Conservation (phyloP, 2,329 filamentous ascomycete species). For the Colletotrichum caudatum region DNA sequence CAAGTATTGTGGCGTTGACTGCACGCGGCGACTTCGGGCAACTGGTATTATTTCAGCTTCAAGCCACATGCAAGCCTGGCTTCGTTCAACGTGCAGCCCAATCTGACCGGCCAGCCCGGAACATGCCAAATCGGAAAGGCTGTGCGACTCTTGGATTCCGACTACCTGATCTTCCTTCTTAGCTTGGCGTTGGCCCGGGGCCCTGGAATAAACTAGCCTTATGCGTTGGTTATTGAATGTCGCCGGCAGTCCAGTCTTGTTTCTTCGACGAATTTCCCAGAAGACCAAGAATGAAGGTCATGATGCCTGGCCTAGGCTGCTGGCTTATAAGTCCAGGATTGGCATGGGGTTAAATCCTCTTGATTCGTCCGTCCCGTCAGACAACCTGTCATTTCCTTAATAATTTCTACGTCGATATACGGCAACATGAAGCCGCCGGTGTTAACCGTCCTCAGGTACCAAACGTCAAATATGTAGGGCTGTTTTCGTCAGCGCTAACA, state of each 20-base stretch:
- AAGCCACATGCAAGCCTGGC: conserved; percentile 6
- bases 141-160: neutral
- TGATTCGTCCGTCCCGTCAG: neutral
- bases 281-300: neutral
- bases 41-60: conserved; percentile 17
- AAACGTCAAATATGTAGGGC: neutral
- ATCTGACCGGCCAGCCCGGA: neutral
- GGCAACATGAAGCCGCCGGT: conserved; percentile 11
- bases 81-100: conserved; percentile 17
- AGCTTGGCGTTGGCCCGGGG: neutral
- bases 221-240: conserved; percentile 12
- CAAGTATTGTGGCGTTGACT: conserved; percentile 4
- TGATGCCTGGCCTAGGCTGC: neutral
- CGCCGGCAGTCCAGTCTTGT: neutral
- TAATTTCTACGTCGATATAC: neutral
- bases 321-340: conserved; percentile 2
- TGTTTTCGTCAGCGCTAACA: conserved; percentile 11
- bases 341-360: neutral
- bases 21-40: neutral
- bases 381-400: neutral
- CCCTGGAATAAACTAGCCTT: neutral
- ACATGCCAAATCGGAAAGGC: neutral
- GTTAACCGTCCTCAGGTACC: conserved; percentile 23
- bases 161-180: neutral
- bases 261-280: neutral